These are phyloP conservation scores for Arachis monticola DNA, from an alignment of 331 rosid genomes.

Conservation along the genomic window DNA sequence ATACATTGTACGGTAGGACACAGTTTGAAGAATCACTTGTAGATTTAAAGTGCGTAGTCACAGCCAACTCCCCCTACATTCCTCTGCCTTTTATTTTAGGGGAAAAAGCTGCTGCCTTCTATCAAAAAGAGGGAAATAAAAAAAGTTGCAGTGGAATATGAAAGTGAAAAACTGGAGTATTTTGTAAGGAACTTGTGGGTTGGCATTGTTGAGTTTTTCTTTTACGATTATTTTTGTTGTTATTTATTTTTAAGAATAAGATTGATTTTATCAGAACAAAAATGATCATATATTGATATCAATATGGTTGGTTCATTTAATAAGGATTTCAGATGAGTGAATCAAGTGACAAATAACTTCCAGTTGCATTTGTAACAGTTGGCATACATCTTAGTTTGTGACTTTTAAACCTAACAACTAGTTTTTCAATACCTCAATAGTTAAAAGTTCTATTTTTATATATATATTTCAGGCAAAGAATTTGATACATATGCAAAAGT, in stretches of 20 bases:
- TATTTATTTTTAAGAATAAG: not conserved
- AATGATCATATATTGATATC: too few species aligned
- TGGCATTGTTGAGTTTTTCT: not conserved
- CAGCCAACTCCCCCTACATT: not conserved
- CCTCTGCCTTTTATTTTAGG: not conserved
- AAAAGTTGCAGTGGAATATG: not conserved
- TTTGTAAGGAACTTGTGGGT: conserved; percentile 17
- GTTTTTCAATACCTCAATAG: not conserved
- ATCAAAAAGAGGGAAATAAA: too few species aligned
- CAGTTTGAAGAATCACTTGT: conserved; percentile 18
- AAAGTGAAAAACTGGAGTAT: conserved; percentile 5
- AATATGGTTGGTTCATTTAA: not conserved
- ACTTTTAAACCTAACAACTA: not conserved
- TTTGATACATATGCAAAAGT: conserved; percentile 89
- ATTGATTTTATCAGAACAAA: not conserved
- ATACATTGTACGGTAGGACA: not conserved
- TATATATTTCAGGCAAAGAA: conserved; percentile 68
- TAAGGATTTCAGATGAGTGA: not conserved
- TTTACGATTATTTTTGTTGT: not conserved
- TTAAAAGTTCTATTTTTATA: conserved; percentile 32
- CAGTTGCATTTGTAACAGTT: not conserved
- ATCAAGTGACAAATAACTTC: not conserved
- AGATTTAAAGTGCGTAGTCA: not conserved
- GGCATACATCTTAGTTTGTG: conserved; percentile 15
- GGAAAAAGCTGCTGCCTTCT: conserved; percentile 14